A percentile compares a stretch with the other conserved stretches of the same genome.
Evolutionary conservation across 306 rosid genomes (phyloP).

Genomic region (Psophocarpus tetragonolobus): DNA sequence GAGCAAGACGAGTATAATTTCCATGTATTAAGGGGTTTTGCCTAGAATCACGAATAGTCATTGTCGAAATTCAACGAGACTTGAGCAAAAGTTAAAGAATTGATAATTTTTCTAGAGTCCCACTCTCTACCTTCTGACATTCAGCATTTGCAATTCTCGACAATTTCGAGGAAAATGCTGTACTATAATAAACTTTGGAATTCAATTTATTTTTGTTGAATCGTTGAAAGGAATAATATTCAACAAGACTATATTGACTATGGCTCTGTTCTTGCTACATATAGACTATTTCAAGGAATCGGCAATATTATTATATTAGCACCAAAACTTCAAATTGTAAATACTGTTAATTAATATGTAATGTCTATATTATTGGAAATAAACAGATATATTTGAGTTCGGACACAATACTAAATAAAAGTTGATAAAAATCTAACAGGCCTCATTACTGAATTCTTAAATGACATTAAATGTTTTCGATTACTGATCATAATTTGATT

Average conservation of each 20-base stretch:
- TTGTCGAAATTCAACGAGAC: constrained; percentile 24
- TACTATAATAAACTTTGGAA: not conserved
- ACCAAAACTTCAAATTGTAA: too few relatives aligned
- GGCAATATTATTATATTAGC: too few relatives aligned
- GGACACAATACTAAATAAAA: too few relatives aligned
- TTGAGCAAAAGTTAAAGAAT: not conserved
- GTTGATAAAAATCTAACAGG: too few relatives aligned
- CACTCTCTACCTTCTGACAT: not conserved
- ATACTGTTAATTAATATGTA: too few relatives aligned
- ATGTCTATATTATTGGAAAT: too few relatives aligned
- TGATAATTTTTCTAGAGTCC: not conserved
- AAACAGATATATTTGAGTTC: too few relatives aligned
- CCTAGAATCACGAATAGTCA: not conserved
- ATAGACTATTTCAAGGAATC: too few relatives aligned
- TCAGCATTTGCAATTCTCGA: not conserved
- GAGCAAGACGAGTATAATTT: not conserved
- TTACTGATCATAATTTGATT: too few relatives aligned
- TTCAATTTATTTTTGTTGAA: constrained; percentile 12
- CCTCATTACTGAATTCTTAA: too few relatives aligned
- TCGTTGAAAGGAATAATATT: constrained; percentile 20
- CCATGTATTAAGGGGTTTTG: not conserved
- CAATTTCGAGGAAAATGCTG: constrained; percentile 38
- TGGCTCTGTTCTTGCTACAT: too few relatives aligned
- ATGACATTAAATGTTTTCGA: too few relatives aligned
- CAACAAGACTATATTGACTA: constrained; percentile 33